A percentile compares a stretch with the other conserved stretches of the same genome.
These are phyloP conservation scores for Linum tenue DNA, from an alignment of 345 rosid genomes.

Conservation along the genomic window DNA sequence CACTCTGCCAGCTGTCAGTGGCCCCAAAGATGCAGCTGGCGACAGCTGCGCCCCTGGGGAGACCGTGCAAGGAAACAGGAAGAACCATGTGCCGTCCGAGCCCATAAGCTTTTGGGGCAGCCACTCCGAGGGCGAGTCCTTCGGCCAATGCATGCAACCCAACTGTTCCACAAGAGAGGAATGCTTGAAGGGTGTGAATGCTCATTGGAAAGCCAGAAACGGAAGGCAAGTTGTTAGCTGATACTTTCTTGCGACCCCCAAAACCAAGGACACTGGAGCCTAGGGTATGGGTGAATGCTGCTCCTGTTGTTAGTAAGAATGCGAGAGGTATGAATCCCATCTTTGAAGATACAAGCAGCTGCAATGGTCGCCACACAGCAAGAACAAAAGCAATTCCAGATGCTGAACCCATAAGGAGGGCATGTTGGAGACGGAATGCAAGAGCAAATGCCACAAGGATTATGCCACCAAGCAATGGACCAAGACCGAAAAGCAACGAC, in stretches of 20 bases:
- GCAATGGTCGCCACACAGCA: constrained; percentile 82
- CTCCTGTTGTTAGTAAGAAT: constrained; percentile 49
- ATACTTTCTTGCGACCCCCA: constrained; percentile 45
- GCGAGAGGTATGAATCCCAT: constrained; percentile 63
- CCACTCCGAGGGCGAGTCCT: constrained; percentile 95
- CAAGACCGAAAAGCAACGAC: constrained; percentile 92
- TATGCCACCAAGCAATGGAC: constrained; percentile 83
- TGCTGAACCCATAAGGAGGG: constrained; percentile 88
- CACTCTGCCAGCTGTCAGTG: constrained; percentile 86
- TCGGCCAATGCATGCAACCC: constrained; percentile 94
- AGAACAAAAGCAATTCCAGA: constrained; percentile 93
- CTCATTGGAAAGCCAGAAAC: constrained; percentile 57
- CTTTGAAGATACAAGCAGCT: constrained; percentile 63
- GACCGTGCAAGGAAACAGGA: constrained; percentile 90
- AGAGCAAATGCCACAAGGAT: constrained; percentile 69
- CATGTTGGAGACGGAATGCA: constrained; percentile 74
- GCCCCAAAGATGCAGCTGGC: constrained; percentile 94
- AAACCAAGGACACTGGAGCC: constrained; percentile 51
- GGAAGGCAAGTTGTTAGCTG: constrained; percentile 38
- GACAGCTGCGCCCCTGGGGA: constrained; percentile 94
- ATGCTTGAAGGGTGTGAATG: constrained; percentile 66
- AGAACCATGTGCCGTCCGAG: constrained; percentile 92
- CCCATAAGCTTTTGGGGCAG: constrained; percentile 96
- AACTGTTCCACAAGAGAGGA: constrained; percentile 79
- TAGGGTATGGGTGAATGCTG: constrained; percentile 42